phyloP scores from a whole-genome alignment of 1,284 basidiomycete genomes.

The Cystobasidium sp. region DNA sequence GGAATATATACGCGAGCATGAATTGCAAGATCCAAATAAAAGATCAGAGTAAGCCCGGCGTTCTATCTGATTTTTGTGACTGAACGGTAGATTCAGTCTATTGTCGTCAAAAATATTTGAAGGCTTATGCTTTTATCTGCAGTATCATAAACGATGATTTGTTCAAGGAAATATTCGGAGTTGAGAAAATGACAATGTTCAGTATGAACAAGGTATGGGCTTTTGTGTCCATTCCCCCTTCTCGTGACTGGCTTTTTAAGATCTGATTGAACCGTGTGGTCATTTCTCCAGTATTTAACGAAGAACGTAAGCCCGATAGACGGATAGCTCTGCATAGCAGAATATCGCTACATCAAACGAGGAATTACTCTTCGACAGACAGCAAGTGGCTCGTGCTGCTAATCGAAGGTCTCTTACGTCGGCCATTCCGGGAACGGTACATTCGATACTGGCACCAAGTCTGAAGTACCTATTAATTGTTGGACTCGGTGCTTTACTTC shows the following conservation, averaged over 20 bases:
- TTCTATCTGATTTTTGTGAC: background rate
- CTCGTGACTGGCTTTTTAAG: background rate
- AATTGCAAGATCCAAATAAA: slow-evolving; percentile 38
- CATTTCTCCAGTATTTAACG: slow-evolving; percentile 33
- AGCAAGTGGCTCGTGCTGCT: too few relatives aligned
- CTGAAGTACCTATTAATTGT: too few relatives aligned
- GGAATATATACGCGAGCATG: slow-evolving; percentile 40
- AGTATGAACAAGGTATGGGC: slow-evolving; percentile 37
- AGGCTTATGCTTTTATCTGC: background rate
- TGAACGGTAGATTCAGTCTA: background rate
- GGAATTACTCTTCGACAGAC: too few relatives aligned
- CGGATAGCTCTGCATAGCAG: background rate
- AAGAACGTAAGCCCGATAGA: slow-evolving; percentile 38
- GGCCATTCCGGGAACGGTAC: too few relatives aligned
- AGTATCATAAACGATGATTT: slow-evolving; percentile 42
- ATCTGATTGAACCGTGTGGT: background rate
- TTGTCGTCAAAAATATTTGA: too few relatives aligned
- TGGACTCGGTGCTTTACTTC: too few relatives aligned
- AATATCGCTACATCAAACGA: too few relatives aligned
- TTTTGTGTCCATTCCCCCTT: background rate
- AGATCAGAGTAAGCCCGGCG: slow-evolving; percentile 16
- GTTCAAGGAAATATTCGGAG: slow-evolving; percentile 42
- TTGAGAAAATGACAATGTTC: slow-evolving; percentile 44
- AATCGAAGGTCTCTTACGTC: too few relatives aligned
- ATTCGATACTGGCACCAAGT: too few relatives aligned